Evolutionary conservation across 2,329 filamentous ascomycete genomes (phyloP).

Genomic region (Colletotrichum tropicale): DNA sequence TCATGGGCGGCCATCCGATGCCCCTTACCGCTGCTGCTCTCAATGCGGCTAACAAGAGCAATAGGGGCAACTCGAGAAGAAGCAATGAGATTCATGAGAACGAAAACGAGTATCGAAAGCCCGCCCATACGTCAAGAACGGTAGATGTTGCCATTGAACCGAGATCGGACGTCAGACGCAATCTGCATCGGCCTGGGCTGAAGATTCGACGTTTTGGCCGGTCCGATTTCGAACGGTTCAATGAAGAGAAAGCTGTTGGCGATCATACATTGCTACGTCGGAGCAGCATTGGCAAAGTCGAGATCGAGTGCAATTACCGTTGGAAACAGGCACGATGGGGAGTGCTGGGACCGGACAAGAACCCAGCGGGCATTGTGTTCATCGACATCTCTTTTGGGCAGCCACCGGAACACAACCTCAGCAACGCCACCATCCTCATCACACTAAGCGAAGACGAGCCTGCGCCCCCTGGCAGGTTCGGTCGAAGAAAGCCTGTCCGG

Average conservation of each 20-base stretch:
- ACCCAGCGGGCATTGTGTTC: not conserved
- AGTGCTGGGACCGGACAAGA: not conserved
- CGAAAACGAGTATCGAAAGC: conserved; percentile 54
- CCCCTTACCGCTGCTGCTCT: conserved; percentile 62
- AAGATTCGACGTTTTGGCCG: not conserved
- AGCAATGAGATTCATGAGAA: conserved; percentile 59
- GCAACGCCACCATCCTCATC: not conserved
- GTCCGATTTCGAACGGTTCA: not conserved
- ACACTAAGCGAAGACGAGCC: not conserved
- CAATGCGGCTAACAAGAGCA: conserved; percentile 29
- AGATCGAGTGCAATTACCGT: not conserved
- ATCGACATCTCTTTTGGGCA: not conserved
- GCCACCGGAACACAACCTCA: not conserved
- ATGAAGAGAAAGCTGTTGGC: not conserved
- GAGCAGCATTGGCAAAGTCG: not conserved
- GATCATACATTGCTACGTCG: not conserved
- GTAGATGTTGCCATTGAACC: not conserved
- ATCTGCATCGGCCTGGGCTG: fast-evolving
- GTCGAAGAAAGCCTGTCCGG: not conserved
- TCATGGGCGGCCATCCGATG: conserved; percentile 46
- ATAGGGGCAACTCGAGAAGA: conserved; percentile 61
- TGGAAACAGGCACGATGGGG: not conserved
- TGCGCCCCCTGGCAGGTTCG: fast-evolving
- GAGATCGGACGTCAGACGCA: not conserved
- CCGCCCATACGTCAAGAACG: fast-evolving